Percentiles rank a stretch among this genome's conserved stretches.
Evolutionary conservation across 2,329 filamentous ascomycete genomes (phyloP).

Genomic region (Fusarium sp.): DNA sequence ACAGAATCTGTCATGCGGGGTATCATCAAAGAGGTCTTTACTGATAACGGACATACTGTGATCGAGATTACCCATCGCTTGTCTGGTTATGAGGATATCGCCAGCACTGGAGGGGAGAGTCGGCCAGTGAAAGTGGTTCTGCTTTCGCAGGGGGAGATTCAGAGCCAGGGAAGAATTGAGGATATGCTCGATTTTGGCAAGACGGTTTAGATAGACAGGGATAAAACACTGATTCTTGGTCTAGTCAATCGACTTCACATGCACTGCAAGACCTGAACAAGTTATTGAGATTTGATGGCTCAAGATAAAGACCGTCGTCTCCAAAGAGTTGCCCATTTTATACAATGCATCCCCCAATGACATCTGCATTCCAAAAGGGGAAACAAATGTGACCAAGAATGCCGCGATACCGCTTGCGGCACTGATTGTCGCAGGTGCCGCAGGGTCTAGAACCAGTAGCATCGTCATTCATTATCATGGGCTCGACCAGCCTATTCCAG

Average conservation of each 20-base stretch:
- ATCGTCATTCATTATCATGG: neutral
- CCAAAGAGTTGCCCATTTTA: neutral
- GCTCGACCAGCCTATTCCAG: neutral
- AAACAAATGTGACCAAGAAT: neutral
- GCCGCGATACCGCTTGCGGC: neutral
- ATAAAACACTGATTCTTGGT: neutral
- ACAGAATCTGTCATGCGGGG: neutral
- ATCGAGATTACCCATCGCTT: neutral
- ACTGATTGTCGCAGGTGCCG: neutral
- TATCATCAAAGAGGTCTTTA: neutral
- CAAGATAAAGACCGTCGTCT: neutral
- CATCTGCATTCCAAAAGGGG: neutral
- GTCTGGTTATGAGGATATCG: too few relatives aligned
- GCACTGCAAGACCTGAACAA: neutral
- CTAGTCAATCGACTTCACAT: accelerated
- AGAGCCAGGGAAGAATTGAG: neutral
- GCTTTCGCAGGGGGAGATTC: neutral
- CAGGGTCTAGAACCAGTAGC: neutral
- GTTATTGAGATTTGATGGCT: accelerated
- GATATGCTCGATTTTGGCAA: neutral
- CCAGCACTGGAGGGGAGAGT: accelerated
- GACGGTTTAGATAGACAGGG: neutral
- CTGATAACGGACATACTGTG: neutral
- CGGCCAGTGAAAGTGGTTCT: neutral
- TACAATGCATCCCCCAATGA: neutral